Base-by-base conservation (phyloP, 2,329 filamentous ascomycete species). In the Nectriaceae sp. region DNA sequence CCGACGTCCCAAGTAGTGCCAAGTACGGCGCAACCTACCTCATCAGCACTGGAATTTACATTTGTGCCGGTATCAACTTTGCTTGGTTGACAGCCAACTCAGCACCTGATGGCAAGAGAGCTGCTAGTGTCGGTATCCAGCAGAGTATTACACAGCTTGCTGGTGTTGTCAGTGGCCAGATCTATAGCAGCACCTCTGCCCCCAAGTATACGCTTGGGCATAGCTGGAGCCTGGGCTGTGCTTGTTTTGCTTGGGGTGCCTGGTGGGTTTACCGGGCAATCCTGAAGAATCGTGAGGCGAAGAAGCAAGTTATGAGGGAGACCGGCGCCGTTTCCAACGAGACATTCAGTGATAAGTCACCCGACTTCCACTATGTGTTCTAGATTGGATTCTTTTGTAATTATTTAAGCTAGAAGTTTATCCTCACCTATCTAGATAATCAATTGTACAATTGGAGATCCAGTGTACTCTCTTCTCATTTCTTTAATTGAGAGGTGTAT, bases 11-110 rank as follows among this genome's bases (percentile, higher is more conserved):
- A 50, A 65, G 78, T n/a, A 72, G 74, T 0, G 69, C 75, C 33
- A 67, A 72, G 45, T 78, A 74, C 61, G 76, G 77, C 46, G 73
- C 71, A 2, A 73, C 70, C 1, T 78, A 73, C 57, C 61, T 78
- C 5, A 70, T 68, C 36, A 72, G 70, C 2, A 62, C 74, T n/a
- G 72, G 72, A 1, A 69, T 73, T 2, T 78, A 77, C 48, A 71
- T 66, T 4, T 69, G 70, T 2, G 65, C 73, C 0, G 77, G 77
- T 0, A 48, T 75, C 5, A 74, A 74, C 53, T 51, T 72, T 39
- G 71, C 70, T 4, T 75, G 72, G 73, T 59, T 75, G 8, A 71
- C 69, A 36, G 67, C 70, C 48, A 75, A 72, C 42, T 59, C 68
- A 5, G 72, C 71, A n/a, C 69, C 69, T 3, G 69, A 75, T 44